A percentile compares a stretch with the other conserved stretches of the same genome.
phyloP scores from a whole-genome alignment of 2,329 filamentous ascomycete genomes.

The Colletotrichum zoysiae region DNA sequence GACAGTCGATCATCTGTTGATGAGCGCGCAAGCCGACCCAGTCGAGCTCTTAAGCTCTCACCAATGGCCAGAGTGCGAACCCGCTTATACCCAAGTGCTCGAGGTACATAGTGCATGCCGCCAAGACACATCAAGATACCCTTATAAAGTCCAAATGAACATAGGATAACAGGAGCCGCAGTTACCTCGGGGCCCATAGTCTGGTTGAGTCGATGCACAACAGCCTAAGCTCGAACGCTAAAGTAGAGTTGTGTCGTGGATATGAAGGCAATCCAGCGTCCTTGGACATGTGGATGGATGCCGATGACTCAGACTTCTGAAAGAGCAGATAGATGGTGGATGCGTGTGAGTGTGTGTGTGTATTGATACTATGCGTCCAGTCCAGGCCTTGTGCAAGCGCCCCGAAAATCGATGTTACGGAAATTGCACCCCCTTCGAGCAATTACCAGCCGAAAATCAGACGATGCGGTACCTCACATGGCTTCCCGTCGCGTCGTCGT shows the following conservation, averaged over 20 bases:
- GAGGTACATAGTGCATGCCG: not conserved
- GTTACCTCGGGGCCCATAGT: conserved; percentile 13
- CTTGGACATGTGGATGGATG: not conserved
- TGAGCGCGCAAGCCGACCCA: not conserved
- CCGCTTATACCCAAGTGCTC: conserved; percentile 1
- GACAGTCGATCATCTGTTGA: conserved; percentile 25
- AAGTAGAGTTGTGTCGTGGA: conserved; percentile 13
- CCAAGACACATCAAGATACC: not conserved
- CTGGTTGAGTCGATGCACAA: conserved; percentile 1
- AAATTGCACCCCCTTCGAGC: conserved; percentile 24
- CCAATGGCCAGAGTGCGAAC: not conserved
- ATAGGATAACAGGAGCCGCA: conserved; percentile 30
- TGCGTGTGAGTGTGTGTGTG: not conserved
- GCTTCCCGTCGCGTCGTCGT: not conserved
- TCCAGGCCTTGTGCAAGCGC: conserved; percentile 11
- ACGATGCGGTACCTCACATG: not conserved
- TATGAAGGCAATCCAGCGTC: not conserved
- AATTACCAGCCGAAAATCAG: conserved; percentile 1
- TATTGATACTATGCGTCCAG: not conserved
- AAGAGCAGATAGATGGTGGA: not conserved
- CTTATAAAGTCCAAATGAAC: not conserved
- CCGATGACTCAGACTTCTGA: not conserved
- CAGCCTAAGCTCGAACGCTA: conserved; percentile 30
- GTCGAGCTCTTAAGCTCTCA: not conserved
- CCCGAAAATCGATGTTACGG: conserved; percentile 13